Conservation (phyloP, 164 flowering plant genomes). For the Platanus orientalis region DNA sequence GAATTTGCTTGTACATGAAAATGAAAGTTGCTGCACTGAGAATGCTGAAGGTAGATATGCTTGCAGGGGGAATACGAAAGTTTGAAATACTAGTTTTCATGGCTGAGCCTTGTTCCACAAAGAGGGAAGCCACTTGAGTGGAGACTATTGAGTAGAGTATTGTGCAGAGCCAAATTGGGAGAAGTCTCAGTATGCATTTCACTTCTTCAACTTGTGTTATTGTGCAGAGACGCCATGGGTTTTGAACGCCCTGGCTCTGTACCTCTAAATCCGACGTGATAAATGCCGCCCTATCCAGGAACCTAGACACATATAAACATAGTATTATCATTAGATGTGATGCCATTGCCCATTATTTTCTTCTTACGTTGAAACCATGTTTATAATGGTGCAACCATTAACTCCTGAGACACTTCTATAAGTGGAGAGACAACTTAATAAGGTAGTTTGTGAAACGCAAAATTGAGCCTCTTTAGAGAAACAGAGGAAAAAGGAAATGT, state of each 20-base stretch:
- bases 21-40: slow-evolving; percentile 76
- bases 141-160: slow-evolving; percentile 86
- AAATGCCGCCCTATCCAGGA: slow-evolving; percentile 75
- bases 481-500: background rate
- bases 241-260: slow-evolving; percentile 22
- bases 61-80: slow-evolving; percentile 78
- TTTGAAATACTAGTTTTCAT: slow-evolving; percentile 59
- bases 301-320: slow-evolving; percentile 31
- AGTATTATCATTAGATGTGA: no score
- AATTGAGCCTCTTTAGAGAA: background rate
- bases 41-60: slow-evolving; percentile 97
- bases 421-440: no score
- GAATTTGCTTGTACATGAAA: slow-evolving; percentile 56
- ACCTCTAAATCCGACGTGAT: slow-evolving; percentile 43
- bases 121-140: slow-evolving; percentile 94
- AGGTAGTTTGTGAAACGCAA: no score
- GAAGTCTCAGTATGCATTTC: slow-evolving; percentile 77
- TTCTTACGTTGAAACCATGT: no score
- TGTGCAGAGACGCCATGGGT: slow-evolving; percentile 77
- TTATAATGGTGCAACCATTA: no score
- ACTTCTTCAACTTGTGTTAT: slow-evolving; percentile 91
- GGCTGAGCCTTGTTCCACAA: slow-evolving; percentile 91
- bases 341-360: no score
- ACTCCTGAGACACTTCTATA: no score
- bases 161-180: slow-evolving; percentile 95